These are phyloP conservation scores for Penicillium sp. DNA, from an alignment of 2,329 filamentous ascomycete species.

Conservation along the genomic window DNA sequence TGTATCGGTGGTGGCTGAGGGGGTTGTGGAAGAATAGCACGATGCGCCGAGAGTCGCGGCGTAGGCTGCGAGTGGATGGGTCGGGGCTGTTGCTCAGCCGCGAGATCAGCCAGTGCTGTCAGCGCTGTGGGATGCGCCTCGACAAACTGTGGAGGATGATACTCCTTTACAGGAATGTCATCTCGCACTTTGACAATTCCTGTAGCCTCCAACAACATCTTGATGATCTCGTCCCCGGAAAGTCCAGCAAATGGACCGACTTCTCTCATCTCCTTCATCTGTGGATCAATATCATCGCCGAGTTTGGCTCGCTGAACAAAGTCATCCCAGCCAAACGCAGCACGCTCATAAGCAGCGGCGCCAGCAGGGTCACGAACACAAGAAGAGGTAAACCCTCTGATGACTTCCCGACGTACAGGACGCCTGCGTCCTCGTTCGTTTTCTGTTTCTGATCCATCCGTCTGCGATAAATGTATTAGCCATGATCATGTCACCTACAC, in stretches of 20 bases:
- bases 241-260: conserved; percentile 30
- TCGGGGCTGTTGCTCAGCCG: conserved; percentile 37
- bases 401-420: conserved; percentile 31
- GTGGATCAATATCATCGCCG: conserved; percentile 43
- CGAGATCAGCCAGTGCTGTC: conserved; percentile 42
- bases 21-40: conserved; percentile 38
- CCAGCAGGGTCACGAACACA: conserved; percentile 40
- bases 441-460: conserved; percentile 39
- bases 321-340: conserved; percentile 45
- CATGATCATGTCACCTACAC: conserved; percentile 8
- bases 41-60: conserved; percentile 45
- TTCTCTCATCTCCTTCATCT: conserved; percentile 44
- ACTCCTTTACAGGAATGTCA: conserved; percentile 14
- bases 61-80: conserved; percentile 47
- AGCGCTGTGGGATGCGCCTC: conserved; percentile 35
- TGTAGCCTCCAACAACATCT: conserved; percentile 37
- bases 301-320: conserved; percentile 46
- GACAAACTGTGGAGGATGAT: conserved; percentile 11
- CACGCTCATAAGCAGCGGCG: conserved; percentile 41
- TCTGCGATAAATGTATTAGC: conserved; percentile 28
- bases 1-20: conserved; percentile 21
- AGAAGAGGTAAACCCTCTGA: conserved; percentile 43
- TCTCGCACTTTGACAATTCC: conserved; percentile 26
- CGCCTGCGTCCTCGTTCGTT: conserved; percentile 31
- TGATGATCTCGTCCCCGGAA: conserved; percentile 30